phyloP scores from a whole-genome alignment of 192 early-diverging fungal genomes.

The Jimgerdemannia flammicorona region DNA sequence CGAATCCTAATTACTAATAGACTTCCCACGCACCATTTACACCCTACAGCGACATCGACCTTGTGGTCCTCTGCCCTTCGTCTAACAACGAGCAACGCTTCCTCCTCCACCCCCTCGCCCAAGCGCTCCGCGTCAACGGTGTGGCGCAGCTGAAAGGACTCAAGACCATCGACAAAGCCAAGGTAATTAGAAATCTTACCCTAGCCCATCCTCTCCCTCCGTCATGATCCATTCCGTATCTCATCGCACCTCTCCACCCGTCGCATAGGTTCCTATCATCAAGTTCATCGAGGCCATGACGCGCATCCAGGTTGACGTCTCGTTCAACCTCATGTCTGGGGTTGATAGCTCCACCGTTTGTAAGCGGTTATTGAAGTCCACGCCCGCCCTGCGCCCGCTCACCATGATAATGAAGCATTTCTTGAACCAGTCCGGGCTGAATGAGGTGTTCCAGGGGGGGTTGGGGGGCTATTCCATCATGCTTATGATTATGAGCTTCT shows the following conservation, averaged over 20 bases:
- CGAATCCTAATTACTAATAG: neutral
- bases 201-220: conserved; percentile 1
- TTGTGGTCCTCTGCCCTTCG: conserved; percentile 15
- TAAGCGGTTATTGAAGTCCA: conserved; percentile 49
- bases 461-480: conserved; percentile 83
- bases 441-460: conserved; percentile 89
- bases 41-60: conserved; percentile 35
- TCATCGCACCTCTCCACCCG: neutral
- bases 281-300: conserved; percentile 82
- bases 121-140: conserved; percentile 35
- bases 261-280: conserved; percentile 82
- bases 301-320: conserved; percentile 75
- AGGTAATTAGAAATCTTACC: conserved; percentile 25
- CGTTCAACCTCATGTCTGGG: conserved; percentile 71
- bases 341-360: conserved; percentile 55
- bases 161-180: conserved; percentile 62
- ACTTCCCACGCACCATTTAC: neutral
- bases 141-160: conserved; percentile 34
- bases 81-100: neutral
- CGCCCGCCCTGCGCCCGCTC: conserved; percentile 63
- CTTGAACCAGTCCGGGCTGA: conserved; percentile 63
- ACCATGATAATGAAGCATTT: conserved; percentile 86
- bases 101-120: conserved; percentile 41
- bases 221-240: neutral
- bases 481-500: conserved; percentile 70